Evolutionary conservation across 2,329 filamentous ascomycete genomes (phyloP).

Genomic region (Boeremia lycopersici): DNA sequence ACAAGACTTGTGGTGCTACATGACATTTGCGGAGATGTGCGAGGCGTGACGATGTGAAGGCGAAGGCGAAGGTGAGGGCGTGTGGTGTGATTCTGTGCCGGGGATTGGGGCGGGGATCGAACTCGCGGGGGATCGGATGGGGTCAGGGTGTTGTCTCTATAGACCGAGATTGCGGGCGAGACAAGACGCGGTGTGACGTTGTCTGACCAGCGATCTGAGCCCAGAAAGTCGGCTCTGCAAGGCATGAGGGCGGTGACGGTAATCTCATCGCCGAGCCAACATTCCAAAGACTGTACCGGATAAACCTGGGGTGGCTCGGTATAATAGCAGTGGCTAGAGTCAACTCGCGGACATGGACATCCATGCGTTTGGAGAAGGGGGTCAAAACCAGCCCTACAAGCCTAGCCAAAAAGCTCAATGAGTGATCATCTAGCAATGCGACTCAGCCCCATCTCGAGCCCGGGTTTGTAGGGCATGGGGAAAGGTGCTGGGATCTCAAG

Average conservation of each 20-base stretch:
- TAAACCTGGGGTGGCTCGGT: background rate
- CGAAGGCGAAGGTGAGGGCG: conserved; percentile 20
- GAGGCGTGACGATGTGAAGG: conserved; percentile 27
- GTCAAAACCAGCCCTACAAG: conserved; percentile 3
- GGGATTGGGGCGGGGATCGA: conserved; percentile 17
- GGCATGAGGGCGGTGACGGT: background rate
- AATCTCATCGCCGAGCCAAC: background rate
- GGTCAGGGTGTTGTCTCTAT: conserved; percentile 8
- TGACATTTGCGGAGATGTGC: conserved; percentile 39
- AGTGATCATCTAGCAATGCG: conserved; percentile 23
- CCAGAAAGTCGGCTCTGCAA: background rate
- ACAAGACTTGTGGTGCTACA: conserved; percentile 44
- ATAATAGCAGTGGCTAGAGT: background rate
- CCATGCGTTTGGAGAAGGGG: conserved; percentile 1
- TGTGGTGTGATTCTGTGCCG: conserved; percentile 18
- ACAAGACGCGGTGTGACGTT: background rate
- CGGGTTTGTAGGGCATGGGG: conserved; percentile 19
- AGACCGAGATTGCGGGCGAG: background rate
- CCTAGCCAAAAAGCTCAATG: conserved; percentile 25
- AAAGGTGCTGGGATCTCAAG: conserved; percentile 30
- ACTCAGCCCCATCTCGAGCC: conserved; percentile 20
- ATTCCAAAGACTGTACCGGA: background rate
- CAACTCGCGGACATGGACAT: background rate
- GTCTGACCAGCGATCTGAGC: background rate
- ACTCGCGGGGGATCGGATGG: conserved; percentile 10